Conservation (phyloP, 2,329 filamentous ascomycete genomes). For the Nemania abortiva region DNA sequence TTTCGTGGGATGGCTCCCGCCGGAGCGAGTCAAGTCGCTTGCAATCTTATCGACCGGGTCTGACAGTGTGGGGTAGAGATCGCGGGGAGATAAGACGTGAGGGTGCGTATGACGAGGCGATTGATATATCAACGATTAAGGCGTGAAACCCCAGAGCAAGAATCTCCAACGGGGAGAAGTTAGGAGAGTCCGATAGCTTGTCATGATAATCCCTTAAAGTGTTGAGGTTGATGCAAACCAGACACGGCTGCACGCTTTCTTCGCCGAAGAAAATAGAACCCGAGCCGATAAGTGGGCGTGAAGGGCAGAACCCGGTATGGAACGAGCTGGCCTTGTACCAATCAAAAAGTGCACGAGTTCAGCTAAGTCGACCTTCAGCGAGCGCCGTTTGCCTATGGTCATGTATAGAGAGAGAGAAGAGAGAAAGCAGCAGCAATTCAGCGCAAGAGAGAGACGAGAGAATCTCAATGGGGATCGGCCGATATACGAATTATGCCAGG, state of each 20-base stretch:
- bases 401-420: slow-evolving; percentile 37
- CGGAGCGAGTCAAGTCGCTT: slow-evolving; percentile 45
- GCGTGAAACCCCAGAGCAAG: slow-evolving; percentile 58
- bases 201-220: slow-evolving; percentile 59
- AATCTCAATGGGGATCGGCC: slow-evolving; percentile 36
- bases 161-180: slow-evolving; percentile 61
- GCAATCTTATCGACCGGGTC: slow-evolving; percentile 49
- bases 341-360: slow-evolving; percentile 28
- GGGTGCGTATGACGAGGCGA: slow-evolving; percentile 40
- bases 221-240: slow-evolving; percentile 45
- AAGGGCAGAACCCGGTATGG: slow-evolving; percentile 28
- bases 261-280: slow-evolving; percentile 41
- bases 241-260: slow-evolving; percentile 49
- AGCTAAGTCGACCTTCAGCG: slow-evolving; percentile 32
- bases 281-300: slow-evolving; percentile 30
- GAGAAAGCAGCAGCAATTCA: slow-evolving; percentile 38
- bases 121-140: slow-evolving; percentile 50
- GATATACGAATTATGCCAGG: slow-evolving; percentile 32
- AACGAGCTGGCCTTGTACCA: slow-evolving; percentile 31
- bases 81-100: slow-evolving; percentile 47
- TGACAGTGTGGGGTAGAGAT: slow-evolving; percentile 50
- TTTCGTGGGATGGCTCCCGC: slow-evolving; percentile 46
- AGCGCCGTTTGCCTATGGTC: slow-evolving; percentile 32
- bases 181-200: slow-evolving; percentile 56
- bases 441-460: slow-evolving; percentile 35